Conservation (phyloP, 495 filamentous ascomycete genomes). For the Aspergillus haitiensis region DNA sequence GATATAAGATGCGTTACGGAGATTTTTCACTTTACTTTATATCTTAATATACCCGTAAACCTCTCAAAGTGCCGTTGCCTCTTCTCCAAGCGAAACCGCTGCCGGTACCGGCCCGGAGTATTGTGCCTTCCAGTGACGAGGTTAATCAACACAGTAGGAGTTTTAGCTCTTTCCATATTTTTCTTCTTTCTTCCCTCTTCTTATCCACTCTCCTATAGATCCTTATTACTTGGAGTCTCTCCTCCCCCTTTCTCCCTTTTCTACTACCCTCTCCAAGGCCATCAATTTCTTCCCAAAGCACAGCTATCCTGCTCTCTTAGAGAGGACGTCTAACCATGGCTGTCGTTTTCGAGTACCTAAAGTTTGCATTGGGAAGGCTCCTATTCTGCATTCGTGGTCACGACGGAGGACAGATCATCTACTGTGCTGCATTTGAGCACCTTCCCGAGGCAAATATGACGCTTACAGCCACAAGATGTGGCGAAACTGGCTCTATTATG, state of each 20-base stretch:
- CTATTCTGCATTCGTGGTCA: slow-evolving; percentile 33
- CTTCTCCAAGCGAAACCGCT: neutral
- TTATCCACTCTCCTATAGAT: neutral
- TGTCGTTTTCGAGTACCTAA: slow-evolving; percentile 25
- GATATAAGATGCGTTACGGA: too few species aligned
- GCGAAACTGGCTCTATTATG: slow-evolving; percentile 38
- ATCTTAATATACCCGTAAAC: too few species aligned
- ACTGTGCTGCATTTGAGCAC: slow-evolving; percentile 28
- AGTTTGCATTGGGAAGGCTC: slow-evolving; percentile 24
- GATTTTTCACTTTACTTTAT: too few species aligned
- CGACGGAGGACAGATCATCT: slow-evolving; percentile 31
- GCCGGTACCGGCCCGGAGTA: slow-evolving; percentile 32
- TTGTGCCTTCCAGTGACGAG: slow-evolving; percentile 13
- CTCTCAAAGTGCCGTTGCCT: slow-evolving; percentile 2
- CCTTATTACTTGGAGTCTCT: neutral
- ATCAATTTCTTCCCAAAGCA: neutral
- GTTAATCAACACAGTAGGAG: neutral
- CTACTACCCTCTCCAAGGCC: neutral
- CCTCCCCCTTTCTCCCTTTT: slow-evolving; percentile 9
- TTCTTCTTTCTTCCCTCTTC: slow-evolving; percentile 6
- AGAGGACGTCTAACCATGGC: slow-evolving; percentile 9
- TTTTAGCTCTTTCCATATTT: neutral
- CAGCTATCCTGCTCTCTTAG: neutral
- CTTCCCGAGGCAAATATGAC: slow-evolving; percentile 42
- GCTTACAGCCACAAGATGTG: slow-evolving; percentile 43